Evolutionary conservation across 2,329 filamentous ascomycete species (phyloP), one percentile per base, ranked within the genome.

Genomic region (Capronia epimyces): DNA sequence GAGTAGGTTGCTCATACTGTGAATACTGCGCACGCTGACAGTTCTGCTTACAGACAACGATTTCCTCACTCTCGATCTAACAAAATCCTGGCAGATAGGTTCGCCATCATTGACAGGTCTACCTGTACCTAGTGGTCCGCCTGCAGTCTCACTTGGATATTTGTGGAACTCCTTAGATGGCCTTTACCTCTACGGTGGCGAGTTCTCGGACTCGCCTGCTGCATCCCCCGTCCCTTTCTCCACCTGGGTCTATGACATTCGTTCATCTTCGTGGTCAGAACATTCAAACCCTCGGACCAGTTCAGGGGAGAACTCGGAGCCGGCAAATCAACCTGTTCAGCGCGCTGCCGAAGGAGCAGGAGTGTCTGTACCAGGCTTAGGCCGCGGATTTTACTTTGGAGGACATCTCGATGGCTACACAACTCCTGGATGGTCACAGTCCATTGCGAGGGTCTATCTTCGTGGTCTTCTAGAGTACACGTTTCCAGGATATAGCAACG

Each of bases 401-500:
- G 86, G 86, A 0, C 86, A 89, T 66, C 70, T 87, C 4, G 86
- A 90, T 64, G 74, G 71, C 21, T 77, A 78, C 53, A 82, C 78
- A 0, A 81, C 79, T 1, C 65, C 74, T 57, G 84, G 81, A 10
- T 89, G 86, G 86, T 82, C 81, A n/a, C 77, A 78, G 44, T 75
- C 80, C 46, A 73, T 80, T 18, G 68, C 72, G 0, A 74, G 85
- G 3, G 72, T 88, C 1, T 90, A 89, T 63, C 69, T 90, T 37
- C 87, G 83, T 67, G 87, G 82, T 40, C 69, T 90, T 24, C 70
- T 89, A 12, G 86, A 90, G 62, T 90, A 84, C 61, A 89, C 85
- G 0, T 86, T 87, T 58, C 86, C 86, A 0, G 83, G 83, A 3
- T 82, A 77, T 63, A 70, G 72, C 10, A 89, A 89, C 64, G 71